These are phyloP conservation scores for Phoma sp. DNA, from an alignment of 2,329 filamentous ascomycete genomes.

Conservation along the genomic window DNA sequence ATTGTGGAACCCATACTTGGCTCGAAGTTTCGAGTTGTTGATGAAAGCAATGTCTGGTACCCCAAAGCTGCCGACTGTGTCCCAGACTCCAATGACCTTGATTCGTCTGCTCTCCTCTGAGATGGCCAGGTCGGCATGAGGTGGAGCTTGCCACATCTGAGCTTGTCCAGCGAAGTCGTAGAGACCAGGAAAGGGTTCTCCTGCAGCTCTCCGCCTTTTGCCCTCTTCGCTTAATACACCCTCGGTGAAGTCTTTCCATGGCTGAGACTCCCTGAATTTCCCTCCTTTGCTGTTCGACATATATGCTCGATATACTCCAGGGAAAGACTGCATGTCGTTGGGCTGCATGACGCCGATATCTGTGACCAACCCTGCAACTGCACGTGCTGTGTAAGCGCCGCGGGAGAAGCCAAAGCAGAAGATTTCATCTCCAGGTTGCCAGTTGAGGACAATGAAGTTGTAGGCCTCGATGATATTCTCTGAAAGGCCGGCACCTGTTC, in stretches of 20 bases:
- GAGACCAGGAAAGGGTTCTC: too few relatives aligned
- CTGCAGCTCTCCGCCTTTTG: too few relatives aligned
- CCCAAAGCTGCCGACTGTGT: conserved; percentile 55
- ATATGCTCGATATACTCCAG: conserved; percentile 51
- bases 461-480: conserved; percentile 59
- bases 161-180: too few relatives aligned
- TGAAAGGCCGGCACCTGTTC: conserved; percentile 52
- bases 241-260: too few relatives aligned
- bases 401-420: conserved; percentile 56
- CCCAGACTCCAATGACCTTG: conserved; percentile 56
- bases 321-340: conserved; percentile 51
- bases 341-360: conserved; percentile 56
- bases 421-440: conserved; percentile 55
- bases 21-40: conserved; percentile 23
- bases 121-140: background rate
- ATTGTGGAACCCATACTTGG: conserved; percentile 44
- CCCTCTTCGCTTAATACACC: too few relatives aligned
- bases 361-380: conserved; percentile 51
- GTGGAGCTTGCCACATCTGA: too few relatives aligned
- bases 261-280: too few relatives aligned
- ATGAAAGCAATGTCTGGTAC: conserved; percentile 51
- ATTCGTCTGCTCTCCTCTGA: conserved; percentile 38
- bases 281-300: conserved; percentile 10
- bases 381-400: conserved; percentile 54
- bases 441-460: conserved; percentile 59